A percentile compares a stretch with the other conserved stretches of the same genome.
Evolutionary conservation across 2,329 filamentous ascomycete species (phyloP).

Genomic region (Parastagonospora avenae): DNA sequence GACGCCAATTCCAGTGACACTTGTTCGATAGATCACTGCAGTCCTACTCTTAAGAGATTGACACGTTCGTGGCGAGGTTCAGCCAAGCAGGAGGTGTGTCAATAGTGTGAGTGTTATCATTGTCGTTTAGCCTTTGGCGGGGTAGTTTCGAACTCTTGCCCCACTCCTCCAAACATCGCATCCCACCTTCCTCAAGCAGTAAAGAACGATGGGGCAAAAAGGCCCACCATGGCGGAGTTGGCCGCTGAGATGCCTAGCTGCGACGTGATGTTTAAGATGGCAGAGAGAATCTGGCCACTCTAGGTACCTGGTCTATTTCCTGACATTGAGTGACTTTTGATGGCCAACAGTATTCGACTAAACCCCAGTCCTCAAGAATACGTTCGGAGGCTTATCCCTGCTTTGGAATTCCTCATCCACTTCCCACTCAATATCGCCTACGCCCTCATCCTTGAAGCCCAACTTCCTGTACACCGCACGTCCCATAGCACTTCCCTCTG

Average conservation of each 20-base stretch:
- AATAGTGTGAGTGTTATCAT: constrained; percentile 7
- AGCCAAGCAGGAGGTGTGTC: neutral
- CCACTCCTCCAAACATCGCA: constrained; percentile 28
- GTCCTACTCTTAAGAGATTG: no score
- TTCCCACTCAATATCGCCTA: constrained; percentile 35
- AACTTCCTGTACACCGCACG: constrained; percentile 37
- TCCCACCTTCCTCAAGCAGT: constrained; percentile 40
- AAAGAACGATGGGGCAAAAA: constrained; percentile 18
- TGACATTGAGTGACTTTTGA: neutral
- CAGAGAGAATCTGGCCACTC: neutral
- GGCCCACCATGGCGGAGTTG: constrained; percentile 16
- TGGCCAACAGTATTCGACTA: constrained; percentile 1
- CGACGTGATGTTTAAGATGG: neutral
- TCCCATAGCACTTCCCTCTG: constrained; percentile 45
- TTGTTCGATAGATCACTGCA: no score
- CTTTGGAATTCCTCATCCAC: constrained; percentile 42
- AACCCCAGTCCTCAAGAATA: constrained; percentile 42
- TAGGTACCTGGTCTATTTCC: neutral
- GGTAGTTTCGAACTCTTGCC: constrained; percentile 22
- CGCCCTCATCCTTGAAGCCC: constrained; percentile 40
- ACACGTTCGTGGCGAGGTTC: neutral
- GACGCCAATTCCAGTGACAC: neutral
- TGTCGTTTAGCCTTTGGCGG: constrained; percentile 20
- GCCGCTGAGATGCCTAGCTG: constrained; percentile 1
- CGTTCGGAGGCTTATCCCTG: constrained; percentile 39